Evolutionary conservation across 306 rosid species (phyloP), one percentile per base, ranked within the genome.

Genomic region (Begonia masoniana): DNA sequence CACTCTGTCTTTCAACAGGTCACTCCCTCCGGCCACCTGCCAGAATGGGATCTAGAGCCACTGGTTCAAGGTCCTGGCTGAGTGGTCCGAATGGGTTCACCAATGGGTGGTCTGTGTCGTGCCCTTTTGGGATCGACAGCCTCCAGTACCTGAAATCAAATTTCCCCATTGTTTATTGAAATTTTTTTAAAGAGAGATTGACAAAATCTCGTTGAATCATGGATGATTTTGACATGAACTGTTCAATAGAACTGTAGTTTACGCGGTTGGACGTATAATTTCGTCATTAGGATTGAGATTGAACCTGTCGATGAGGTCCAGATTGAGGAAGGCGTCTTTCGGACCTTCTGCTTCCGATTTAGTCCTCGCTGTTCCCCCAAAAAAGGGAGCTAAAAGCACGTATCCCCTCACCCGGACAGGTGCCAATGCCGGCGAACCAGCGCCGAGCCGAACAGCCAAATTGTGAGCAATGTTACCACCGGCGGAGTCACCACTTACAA

Each of bases 401-500:
- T 82, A 88, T 13, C 97, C 93, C 55, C 71, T 77, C 1, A 88
- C 75, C 56, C 53, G 62, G 50, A 84, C 74, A 24, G 86, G 84
- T 0, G 59, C 74, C 66, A 84, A 52, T 24, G 68, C 71, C 0
- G 68, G 55, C 9, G 95, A 80, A 3, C 80, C 81, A 0, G 57
- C 12, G 13, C 81, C 78, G 0, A 88, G 62, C 51, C 62, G 65
- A 62, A 64, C 79, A 3, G 95, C 88, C 70, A 82, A 59, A 54
- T 88, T 12, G 4, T 84, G 97, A 57, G 88, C 84, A 0, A 76
- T 74, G 41, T 82, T 84, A 4, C 95, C 97, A 2, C 97, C 95
- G 0, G 97, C 93, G 3, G 97, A 88, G 76, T 88, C 97, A 11
- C 97, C 95, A 1, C 81, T 75, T 12, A 88, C 54, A 45, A 84